phyloP scores from a whole-genome alignment of 2,329 filamentous ascomycete genomes.

The Ophiocordyceps camponoti-floridani region DNA sequence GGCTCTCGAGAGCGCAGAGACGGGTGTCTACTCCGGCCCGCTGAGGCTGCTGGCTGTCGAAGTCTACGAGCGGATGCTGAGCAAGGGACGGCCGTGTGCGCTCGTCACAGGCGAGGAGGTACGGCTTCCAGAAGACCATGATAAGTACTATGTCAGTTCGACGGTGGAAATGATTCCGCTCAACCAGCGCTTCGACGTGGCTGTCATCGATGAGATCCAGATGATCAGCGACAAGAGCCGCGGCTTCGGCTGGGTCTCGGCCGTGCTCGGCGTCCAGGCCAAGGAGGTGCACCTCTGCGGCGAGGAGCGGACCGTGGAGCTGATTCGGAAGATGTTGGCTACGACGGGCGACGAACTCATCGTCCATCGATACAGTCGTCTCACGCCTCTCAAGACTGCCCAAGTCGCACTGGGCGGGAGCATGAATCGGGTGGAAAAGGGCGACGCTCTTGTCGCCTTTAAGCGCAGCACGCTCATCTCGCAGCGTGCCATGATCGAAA shows the following conservation, averaged over 20 bases:
- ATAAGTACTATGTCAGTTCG: conserved; percentile 55
- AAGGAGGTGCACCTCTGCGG: conserved; percentile 88
- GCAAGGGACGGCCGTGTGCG: conserved; percentile 59
- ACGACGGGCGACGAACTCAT: conserved; percentile 67
- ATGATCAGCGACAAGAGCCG: conserved; percentile 73
- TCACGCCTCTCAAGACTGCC: conserved; percentile 61
- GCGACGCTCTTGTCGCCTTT: conserved; percentile 81
- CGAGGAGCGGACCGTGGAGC: conserved; percentile 62
- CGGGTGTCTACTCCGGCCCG: conserved; percentile 80
- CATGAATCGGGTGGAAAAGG: conserved; percentile 56
- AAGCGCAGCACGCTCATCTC: conserved; percentile 67
- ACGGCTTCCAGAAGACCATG: conserved; percentile 41
- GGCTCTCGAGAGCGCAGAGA: conserved; percentile 55
- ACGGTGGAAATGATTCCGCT: conserved; percentile 75
- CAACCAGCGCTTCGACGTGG: conserved; percentile 54
- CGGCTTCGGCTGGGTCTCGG: conserved; percentile 90
- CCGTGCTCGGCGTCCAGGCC: conserved; percentile 70
- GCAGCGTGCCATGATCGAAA: conserved; percentile 63
- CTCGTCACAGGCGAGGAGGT: conserved; percentile 86
- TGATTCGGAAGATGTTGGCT: conserved; percentile 63
- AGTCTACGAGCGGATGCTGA: conserved; percentile 73
- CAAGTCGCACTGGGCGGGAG: conserved; percentile 42
- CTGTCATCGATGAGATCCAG: conserved; percentile 95
- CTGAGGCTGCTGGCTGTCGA: conserved; percentile 81
- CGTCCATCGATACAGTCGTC: conserved; percentile 66